Base-by-base conservation (phyloP, 441 rosid genomes). In the Pelargonium australe region DNA sequence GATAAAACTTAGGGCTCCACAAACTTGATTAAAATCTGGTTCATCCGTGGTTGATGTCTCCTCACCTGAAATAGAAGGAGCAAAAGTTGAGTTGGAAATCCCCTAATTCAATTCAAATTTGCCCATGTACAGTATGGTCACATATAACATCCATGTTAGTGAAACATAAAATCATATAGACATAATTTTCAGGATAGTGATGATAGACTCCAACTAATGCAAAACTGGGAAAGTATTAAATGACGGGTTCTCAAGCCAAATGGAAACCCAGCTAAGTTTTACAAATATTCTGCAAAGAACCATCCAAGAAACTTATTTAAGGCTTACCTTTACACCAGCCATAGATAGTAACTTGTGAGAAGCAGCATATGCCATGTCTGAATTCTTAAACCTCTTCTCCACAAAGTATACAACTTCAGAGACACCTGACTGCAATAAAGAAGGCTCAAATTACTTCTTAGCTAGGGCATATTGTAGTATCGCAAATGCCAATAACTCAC, bases 321-420 rank as follows among this genome's bases (percentile, higher is more conserved):
- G 60, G 77, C 83, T 85, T 87, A 91, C 97, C 75, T 86, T 87
- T 70, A 93, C 73, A 73, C 95, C 90, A 66, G 97, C 97, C 95
- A 93, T 84, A 37, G 86, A 79, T 73, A 94, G 78, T 70, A 94
- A 90, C 78, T 83, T 91, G 83, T 82, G 91, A 31, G 98, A 94
- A 61, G 98, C 98, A 67, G 80, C 40, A 69, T 89, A 91, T 5
- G 80, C 70, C 20, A 79, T 68, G 51, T 89, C 85, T 20, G 92
- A 76, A 70, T 76, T 75, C 17, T 76, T 81, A 61, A 75, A 68
- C 82, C 81, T 84, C 85, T 94, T 94, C 80, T 88, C 97, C 80
- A 88, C 85, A 77, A 88, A 94, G 76, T 94, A 91, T 57, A 91
- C 80, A 11, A 91, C 95, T 76, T 91, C 97, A 10, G 90, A 64